Conservation (phyloP, 2,329 filamentous ascomycete genomes). For the Sclerotinia nivalis region DNA sequence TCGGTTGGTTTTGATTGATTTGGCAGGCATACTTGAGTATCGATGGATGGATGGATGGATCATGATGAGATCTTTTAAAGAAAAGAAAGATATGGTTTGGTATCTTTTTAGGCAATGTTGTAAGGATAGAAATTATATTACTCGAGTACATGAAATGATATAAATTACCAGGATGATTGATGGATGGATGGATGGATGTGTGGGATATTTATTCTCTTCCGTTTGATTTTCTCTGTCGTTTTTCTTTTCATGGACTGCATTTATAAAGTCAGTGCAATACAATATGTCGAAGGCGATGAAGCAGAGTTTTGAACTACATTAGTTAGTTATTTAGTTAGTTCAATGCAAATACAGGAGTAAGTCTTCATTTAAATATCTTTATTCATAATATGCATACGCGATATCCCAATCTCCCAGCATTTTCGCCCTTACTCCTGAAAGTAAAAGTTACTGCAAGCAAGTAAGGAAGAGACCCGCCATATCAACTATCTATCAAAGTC, state of each 20-base stretch:
- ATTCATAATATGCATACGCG: neutral
- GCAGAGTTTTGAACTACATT: neutral
- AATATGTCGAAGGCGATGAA: neutral
- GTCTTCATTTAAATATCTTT: neutral
- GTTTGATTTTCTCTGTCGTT: neutral
- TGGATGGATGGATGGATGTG: no score
- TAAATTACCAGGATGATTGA: neutral
- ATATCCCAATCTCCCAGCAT: neutral
- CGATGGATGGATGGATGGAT: neutral
- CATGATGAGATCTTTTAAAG: constrained; percentile 6
- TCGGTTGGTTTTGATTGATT: constrained; percentile 9
- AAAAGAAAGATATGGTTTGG: neutral
- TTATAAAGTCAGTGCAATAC: no score
- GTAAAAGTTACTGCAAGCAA: constrained; percentile 3
- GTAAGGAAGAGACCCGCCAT: neutral
- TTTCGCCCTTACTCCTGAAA: constrained; percentile 9
- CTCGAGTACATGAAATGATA: neutral
- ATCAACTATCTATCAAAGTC: constrained; percentile 4
- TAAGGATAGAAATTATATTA: constrained; percentile 3
- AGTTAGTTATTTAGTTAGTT: neutral
- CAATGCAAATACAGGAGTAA: neutral
- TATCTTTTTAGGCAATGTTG: constrained; percentile 10
- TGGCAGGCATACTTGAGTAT: neutral
- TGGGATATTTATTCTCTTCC: neutral
- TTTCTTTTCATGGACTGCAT: neutral